Evolutionary conservation across 345 rosid species (phyloP).

Genomic region (Eucalyptus tenuipes): DNA sequence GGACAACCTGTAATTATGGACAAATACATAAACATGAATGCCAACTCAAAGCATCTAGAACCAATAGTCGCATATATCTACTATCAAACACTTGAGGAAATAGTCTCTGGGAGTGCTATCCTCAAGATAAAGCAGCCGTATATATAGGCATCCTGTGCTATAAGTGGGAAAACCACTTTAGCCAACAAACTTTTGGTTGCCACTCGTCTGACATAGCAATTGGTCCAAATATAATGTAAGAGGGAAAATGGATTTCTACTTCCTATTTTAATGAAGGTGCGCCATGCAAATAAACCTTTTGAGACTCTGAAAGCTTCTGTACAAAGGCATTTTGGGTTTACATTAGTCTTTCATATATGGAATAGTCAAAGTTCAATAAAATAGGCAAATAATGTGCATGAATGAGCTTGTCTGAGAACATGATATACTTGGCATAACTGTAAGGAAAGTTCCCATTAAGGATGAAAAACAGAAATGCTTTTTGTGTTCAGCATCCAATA

Average conservation of each 20-base stretch:
- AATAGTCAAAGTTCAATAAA: background rate
- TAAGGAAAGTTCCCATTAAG: background rate
- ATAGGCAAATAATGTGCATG: background rate
- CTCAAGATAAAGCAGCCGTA: background rate
- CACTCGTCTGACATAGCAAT: background rate
- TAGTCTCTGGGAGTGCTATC: background rate
- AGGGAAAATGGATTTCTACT: background rate
- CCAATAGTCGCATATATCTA: background rate
- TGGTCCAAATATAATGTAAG: background rate
- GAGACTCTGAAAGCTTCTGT: background rate
- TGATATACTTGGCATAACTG: background rate
- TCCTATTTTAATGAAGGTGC: background rate
- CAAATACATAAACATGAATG: background rate
- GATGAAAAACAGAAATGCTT: background rate
- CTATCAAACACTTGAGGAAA: background rate
- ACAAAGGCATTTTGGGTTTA: background rate
- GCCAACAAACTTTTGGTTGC: background rate
- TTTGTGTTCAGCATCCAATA: background rate
- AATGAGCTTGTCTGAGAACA: background rate
- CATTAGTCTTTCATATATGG: background rate
- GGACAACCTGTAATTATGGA: conserved; percentile 45
- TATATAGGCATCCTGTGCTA: background rate
- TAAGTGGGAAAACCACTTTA: background rate
- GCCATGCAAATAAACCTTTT: background rate
- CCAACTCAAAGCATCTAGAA: background rate